phyloP scores from a whole-genome alignment of 2,329 filamentous ascomycete species.

The Penicillium sp. region DNA sequence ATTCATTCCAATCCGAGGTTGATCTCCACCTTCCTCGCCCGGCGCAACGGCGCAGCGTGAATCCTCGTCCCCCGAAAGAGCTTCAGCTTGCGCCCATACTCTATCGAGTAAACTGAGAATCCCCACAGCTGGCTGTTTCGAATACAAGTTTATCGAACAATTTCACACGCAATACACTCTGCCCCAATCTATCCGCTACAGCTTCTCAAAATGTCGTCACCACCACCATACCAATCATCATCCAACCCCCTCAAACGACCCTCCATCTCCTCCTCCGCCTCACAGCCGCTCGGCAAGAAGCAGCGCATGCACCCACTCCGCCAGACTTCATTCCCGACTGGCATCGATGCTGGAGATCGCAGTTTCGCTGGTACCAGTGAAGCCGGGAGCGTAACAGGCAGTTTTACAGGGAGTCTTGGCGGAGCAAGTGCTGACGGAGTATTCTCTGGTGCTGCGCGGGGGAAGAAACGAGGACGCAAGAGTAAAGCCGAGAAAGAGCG shows the following conservation, averaged over 20 bases:
- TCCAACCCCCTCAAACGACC: constrained; percentile 41
- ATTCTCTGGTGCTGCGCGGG: constrained; percentile 26
- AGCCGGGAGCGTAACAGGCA: constrained; percentile 42
- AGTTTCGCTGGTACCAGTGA: constrained; percentile 36
- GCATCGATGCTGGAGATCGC: constrained; percentile 31
- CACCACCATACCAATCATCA: constrained; percentile 30
- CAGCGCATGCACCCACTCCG: constrained; percentile 47
- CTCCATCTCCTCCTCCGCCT: constrained; percentile 40
- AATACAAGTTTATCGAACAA: neutral
- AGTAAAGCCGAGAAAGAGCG: constrained; percentile 39
- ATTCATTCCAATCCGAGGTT: neutral
- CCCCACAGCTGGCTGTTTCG: neutral
- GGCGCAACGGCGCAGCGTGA: constrained; percentile 2
- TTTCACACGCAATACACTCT: no score
- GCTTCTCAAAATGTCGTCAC: constrained; percentile 38
- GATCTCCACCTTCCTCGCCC: neutral
- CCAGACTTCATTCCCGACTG: constrained; percentile 46
- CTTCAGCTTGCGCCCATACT: neutral
- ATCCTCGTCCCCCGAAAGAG: neutral
- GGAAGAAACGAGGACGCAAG: constrained; percentile 39
- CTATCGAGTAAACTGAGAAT: neutral
- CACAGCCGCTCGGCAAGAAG: constrained; percentile 31
- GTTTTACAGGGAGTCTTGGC: constrained; percentile 42
- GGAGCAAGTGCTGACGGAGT: constrained; percentile 37
- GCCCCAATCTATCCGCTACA: neutral